Conservation (phyloP, 2,329 filamentous ascomycete species). For the Aspergillus niger region DNA sequence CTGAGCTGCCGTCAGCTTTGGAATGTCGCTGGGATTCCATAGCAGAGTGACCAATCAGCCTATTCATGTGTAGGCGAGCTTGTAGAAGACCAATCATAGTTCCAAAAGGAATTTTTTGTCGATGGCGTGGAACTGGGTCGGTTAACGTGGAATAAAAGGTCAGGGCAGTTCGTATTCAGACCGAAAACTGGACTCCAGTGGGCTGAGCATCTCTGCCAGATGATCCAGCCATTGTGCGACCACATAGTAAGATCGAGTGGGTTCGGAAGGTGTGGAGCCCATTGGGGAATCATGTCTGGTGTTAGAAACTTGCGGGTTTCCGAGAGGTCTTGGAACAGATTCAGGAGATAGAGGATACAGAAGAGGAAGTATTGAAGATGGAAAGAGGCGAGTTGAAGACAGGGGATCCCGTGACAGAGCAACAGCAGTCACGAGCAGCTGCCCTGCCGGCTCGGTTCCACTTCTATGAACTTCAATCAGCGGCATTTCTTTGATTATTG, state of each 20-base stretch:
- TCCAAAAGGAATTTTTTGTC: background rate
- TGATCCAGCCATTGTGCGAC: slow-evolving; percentile 9
- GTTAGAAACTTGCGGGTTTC: background rate
- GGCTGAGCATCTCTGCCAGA: slow-evolving; percentile 1
- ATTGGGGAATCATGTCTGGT: background rate
- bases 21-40: background rate
- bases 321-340: background rate
- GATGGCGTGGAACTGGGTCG: background rate
- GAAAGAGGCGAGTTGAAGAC: background rate
- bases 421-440: background rate
- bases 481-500: background rate
- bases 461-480: background rate
- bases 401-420: background rate
- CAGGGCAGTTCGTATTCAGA: slow-evolving; percentile 9
- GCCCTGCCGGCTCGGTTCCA: background rate
- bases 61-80: background rate
- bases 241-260: background rate
- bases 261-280: background rate
- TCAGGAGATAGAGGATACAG: background rate
- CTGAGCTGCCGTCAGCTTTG: slow-evolving; percentile 9
- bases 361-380: background rate
- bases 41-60: background rate
- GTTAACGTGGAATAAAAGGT: background rate
- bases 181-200: slow-evolving; percentile 1
- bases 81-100: background rate